A percentile compares a stretch with the other conserved stretches of the same genome.
Conservation (phyloP, 371 early-diverging fungal species). For the Apophysomyces ossiformis region DNA sequence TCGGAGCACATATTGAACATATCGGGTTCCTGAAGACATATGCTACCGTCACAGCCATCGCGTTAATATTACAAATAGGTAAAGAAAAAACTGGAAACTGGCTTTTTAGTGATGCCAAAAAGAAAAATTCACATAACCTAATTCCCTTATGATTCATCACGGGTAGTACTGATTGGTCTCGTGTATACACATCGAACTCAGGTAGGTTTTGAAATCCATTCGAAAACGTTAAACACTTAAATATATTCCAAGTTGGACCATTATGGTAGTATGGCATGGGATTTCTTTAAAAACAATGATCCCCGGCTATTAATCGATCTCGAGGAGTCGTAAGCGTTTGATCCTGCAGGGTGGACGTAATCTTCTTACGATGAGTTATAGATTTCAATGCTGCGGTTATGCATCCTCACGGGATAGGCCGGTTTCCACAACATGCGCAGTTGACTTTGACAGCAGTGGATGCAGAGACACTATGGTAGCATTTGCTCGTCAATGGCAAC, state of each 20-base stretch:
- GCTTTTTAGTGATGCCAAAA: neutral
- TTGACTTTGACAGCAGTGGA: conserved; percentile 14
- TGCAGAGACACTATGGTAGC: conserved; percentile 22
- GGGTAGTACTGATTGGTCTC: conserved; percentile 17
- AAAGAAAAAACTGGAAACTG: neutral
- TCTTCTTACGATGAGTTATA: conserved; percentile 10
- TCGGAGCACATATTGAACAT: conserved; percentile 43
- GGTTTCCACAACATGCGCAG: conserved; percentile 22
- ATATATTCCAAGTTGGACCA: conserved; percentile 22
- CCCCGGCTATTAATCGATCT: conserved; percentile 25
- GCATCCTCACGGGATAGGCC: conserved; percentile 24
- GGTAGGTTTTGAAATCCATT: conserved; percentile 4
- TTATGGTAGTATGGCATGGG: conserved; percentile 38
- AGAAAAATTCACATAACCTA: conserved; percentile 3
- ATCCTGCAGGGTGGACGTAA: neutral
- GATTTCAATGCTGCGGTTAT: conserved; percentile 36
- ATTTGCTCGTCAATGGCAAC: conserved; percentile 18
- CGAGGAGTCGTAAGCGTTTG: conserved; percentile 33
- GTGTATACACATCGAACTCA: conserved; percentile 16
- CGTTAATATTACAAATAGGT: conserved; percentile 37
- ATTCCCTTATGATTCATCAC: conserved; percentile 3
- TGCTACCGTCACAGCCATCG: conserved; percentile 34
- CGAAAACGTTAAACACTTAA: neutral
- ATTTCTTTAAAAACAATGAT: conserved; percentile 36
- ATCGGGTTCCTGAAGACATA: conserved; percentile 40